phyloP scores from a whole-genome alignment of 2,329 filamentous ascomycete genomes.

The Penicillium digitatum region DNA sequence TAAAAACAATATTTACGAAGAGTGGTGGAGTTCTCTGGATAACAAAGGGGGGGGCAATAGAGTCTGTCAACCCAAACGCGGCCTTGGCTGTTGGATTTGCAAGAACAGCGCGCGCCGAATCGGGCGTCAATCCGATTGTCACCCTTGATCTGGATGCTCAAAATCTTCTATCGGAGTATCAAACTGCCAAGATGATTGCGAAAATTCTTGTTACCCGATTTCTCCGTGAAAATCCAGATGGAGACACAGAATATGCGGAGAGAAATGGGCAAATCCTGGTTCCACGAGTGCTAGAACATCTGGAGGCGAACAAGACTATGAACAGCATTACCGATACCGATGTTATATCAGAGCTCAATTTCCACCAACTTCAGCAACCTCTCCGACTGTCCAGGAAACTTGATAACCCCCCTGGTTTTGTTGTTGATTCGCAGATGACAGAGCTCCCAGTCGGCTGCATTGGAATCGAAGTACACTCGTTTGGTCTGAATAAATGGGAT shows the following conservation, averaged over 20 bases:
- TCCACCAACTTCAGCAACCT: slow-evolving; percentile 10
- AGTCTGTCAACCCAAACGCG: slow-evolving; percentile 12
- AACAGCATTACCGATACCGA: not conserved
- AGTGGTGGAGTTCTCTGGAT: slow-evolving; percentile 25
- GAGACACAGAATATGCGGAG: slow-evolving; percentile 27
- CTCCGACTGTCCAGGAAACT: slow-evolving; percentile 5
- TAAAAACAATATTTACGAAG: slow-evolving; percentile 18
- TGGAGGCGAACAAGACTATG: slow-evolving; percentile 5
- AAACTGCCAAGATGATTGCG: slow-evolving; percentile 10
- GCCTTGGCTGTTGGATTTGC: slow-evolving; percentile 23
- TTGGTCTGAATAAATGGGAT: slow-evolving; percentile 31
- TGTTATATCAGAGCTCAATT: slow-evolving; percentile 4
- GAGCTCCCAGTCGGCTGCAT: slow-evolving; percentile 22
- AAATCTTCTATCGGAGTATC: slow-evolving; percentile 1
- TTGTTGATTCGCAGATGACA: not conserved
- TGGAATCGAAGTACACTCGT: slow-evolving; percentile 33
- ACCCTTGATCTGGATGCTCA: slow-evolving; percentile 23
- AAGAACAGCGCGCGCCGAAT: slow-evolving; percentile 28
- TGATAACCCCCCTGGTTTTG: slow-evolving; percentile 9
- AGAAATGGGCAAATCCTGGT: slow-evolving; percentile 19
- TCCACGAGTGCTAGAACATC: slow-evolving; percentile 23
- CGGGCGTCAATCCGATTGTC: slow-evolving; percentile 20
- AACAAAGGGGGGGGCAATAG: slow-evolving; percentile 17
- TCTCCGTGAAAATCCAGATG: not conserved
- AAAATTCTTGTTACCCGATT: slow-evolving; percentile 14